Percentiles rank a stretch among this genome's conserved stretches.
Evolutionary conservation across 257 asterid species (phyloP).

Genomic region (Mentha longifolia): DNA sequence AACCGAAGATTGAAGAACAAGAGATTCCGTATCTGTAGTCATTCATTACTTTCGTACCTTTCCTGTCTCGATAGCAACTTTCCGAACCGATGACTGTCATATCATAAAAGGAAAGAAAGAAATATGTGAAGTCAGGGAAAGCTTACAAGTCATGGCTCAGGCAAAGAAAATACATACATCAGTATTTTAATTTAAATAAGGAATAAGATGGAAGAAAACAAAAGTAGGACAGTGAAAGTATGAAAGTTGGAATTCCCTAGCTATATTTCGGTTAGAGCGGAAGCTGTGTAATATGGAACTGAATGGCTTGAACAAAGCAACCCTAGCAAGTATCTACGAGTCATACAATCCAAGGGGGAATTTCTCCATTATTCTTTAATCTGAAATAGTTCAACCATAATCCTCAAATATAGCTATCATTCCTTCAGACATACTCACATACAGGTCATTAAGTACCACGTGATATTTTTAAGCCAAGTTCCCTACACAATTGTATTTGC

Average conservation of each 20-base stretch:
- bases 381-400: background rate
- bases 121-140: conserved; percentile 27
- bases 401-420: background rate
- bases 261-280: no score
- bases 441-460: background rate
- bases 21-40: conserved; percentile 21
- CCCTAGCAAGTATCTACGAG: conserved; percentile 3
- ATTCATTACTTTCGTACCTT: conserved; percentile 54
- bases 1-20: conserved; percentile 70
- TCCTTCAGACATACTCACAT: background rate
- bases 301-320: conserved; percentile 5
- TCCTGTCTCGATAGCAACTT: conserved; percentile 78
- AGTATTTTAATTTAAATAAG: background rate
- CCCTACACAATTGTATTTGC: background rate
- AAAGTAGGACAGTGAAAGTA: background rate
- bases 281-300: background rate
- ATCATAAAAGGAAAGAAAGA: conserved; percentile 21
- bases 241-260: background rate
- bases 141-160: conserved; percentile 20
- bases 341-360: background rate
- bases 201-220: background rate
- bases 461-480: background rate
- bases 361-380: background rate
- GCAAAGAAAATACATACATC: conserved; percentile 23
- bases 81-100: conserved; percentile 92